These are phyloP conservation scores for Russula olivacea DNA, from an alignment of 768 basidiomycete genomes.

Conservation along the genomic window DNA sequence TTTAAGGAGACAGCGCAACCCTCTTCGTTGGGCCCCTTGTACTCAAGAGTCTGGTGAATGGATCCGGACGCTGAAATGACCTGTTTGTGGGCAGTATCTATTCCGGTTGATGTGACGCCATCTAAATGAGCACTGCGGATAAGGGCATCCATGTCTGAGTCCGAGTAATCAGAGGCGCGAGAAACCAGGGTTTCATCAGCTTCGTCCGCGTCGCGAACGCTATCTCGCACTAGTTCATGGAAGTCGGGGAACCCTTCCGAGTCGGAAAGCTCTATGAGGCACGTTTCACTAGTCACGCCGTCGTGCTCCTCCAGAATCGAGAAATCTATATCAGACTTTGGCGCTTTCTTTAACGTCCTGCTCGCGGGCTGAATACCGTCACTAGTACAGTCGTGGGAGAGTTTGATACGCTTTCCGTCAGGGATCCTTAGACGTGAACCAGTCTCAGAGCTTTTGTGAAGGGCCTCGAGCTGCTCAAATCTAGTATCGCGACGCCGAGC, in stretches of 20 bases:
- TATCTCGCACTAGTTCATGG: constrained; percentile 32
- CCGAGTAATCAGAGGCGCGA: constrained; percentile 37
- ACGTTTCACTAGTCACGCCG: background rate
- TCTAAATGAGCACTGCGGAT: constrained; percentile 36
- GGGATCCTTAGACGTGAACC: constrained; percentile 14
- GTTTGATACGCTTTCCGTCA: constrained; percentile 21
- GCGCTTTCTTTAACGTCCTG: constrained; percentile 24
- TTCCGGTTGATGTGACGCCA: constrained; percentile 14
- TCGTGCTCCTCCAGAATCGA: constrained; percentile 35
- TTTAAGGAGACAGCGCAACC: background rate
- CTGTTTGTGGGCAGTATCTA: background rate
- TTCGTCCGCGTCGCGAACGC: constrained; percentile 26
- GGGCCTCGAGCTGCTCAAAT: constrained; percentile 19
- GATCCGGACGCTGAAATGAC: background rate
- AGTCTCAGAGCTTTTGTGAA: constrained; percentile 22
- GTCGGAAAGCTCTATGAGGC: background rate
- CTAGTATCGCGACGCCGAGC: constrained; percentile 1
- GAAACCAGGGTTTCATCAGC: constrained; percentile 23
- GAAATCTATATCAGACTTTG: constrained; percentile 46
- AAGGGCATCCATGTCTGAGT: constrained; percentile 41
- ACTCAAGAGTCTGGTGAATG: background rate
- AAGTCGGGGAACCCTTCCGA: constrained; percentile 34
- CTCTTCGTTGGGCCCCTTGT: background rate
- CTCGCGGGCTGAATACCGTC: background rate
- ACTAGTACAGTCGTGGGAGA: background rate